These are phyloP conservation scores for Trypanosoma avium DNA, from an alignment of 208 protist genomes.

Conservation along the genomic window DNA sequence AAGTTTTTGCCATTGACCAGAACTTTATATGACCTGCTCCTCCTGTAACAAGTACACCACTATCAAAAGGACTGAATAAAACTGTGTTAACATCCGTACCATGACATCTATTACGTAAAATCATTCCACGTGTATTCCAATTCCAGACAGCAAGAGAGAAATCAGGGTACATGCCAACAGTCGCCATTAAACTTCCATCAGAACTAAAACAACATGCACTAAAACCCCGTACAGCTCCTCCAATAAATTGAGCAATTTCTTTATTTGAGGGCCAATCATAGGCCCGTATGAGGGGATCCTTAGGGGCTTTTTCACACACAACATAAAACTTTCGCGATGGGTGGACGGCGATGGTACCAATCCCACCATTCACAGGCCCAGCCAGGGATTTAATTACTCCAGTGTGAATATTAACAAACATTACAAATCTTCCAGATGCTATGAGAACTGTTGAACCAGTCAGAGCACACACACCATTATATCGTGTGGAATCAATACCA, in stretches of 20 bases:
- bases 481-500: conserved; percentile 65
- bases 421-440: conserved; percentile 79
- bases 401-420: conserved; percentile 71
- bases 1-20: conserved; percentile 98
- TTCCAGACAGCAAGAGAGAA: conserved; percentile 97
- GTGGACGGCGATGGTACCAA: conserved; percentile 70
- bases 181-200: conserved; percentile 91
- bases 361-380: conserved; percentile 52
- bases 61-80: conserved; percentile 91
- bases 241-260: conserved; percentile 59
- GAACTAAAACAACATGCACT: conserved; percentile 84
- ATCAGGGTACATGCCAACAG: conserved; percentile 94
- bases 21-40: conserved; percentile 97
- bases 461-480: conserved; percentile 66
- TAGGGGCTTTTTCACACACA: conserved; percentile 76
- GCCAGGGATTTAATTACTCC: conserved; percentile 51
- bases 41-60: conserved; percentile 91
- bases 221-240: conserved; percentile 87
- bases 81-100: conserved; percentile 94
- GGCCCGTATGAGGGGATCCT: conserved; percentile 64
- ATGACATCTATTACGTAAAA: conserved; percentile 96
- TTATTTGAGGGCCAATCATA: conserved; percentile 80
- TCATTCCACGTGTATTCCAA: conserved; percentile 85
- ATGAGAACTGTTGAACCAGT: conserved; percentile 61
- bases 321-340: conserved; percentile 69